A percentile compares a stretch with the other conserved stretches of the same genome.
Conservation (phyloP, 495 filamentous ascomycete genomes). For the Halenospora varia region DNA sequence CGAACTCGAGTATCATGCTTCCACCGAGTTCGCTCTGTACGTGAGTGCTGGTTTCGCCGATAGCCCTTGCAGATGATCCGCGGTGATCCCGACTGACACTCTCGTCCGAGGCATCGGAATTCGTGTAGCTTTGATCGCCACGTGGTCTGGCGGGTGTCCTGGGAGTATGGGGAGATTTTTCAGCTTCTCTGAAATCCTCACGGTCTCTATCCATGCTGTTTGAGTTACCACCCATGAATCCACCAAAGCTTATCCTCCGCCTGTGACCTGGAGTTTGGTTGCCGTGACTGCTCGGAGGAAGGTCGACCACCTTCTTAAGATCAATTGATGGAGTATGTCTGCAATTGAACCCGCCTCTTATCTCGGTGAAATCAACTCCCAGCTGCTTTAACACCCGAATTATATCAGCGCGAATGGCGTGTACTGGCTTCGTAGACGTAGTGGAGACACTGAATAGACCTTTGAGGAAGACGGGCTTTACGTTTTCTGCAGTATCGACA, state of each 20-base stretch:
- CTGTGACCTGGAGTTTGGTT: constrained; percentile 54
- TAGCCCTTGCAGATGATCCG: constrained; percentile 42
- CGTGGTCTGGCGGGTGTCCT: constrained; percentile 36
- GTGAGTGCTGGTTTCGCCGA: constrained; percentile 79
- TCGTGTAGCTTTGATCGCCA: constrained; percentile 68
- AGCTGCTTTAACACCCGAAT: constrained; percentile 85
- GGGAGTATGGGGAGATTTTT: constrained; percentile 43
- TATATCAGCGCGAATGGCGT: constrained; percentile 83
- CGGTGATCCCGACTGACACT: constrained; percentile 47
- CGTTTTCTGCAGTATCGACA: constrained; percentile 54
- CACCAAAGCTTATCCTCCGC: constrained; percentile 80
- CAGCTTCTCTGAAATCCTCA: constrained; percentile 50
- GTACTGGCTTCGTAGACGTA: constrained; percentile 85
- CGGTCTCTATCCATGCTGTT: constrained; percentile 48
- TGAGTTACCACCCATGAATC: constrained; percentile 47
- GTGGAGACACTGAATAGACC: constrained; percentile 97
- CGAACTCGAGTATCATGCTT: constrained; percentile 79
- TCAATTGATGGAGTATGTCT: constrained; percentile 86
- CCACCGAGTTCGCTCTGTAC: constrained; percentile 82
- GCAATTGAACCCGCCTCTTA: constrained; percentile 90
- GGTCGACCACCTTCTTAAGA: constrained; percentile 64
- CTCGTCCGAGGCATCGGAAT: constrained; percentile 76
- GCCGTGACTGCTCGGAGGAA: constrained; percentile 47
- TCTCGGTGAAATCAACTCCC: constrained; percentile 86
- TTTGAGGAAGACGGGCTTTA: constrained; percentile 94